A percentile compares a stretch with the other conserved stretches of the same genome.
Conservation (phyloP, 352 stramenopile genomes). For the Phytopythium litorale region DNA sequence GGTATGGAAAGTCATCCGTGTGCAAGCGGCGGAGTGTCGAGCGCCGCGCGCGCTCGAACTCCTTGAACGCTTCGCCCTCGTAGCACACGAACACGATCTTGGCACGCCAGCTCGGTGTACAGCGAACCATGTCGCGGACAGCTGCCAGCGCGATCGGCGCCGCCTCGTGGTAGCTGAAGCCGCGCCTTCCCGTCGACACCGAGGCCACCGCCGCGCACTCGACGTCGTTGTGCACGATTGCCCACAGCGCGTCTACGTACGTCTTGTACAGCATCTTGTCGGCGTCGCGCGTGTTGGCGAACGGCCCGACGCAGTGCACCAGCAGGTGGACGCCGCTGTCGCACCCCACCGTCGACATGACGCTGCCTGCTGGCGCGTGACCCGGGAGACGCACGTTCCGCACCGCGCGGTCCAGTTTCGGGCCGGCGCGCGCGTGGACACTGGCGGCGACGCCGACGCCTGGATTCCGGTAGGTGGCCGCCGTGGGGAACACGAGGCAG, state of each 20-base stretch:
- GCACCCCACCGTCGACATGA: constrained; percentile 47
- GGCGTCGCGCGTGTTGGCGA: neutral
- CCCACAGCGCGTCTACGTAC: constrained; percentile 43
- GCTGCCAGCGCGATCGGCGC: constrained; percentile 33
- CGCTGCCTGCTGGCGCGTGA: constrained; percentile 7
- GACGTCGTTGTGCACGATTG: constrained; percentile 26
- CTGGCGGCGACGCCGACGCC: constrained; percentile 32
- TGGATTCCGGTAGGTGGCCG: constrained; percentile 31
- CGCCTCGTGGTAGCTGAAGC: constrained; percentile 31
- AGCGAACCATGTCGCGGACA: constrained; percentile 40
- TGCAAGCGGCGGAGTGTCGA: constrained; percentile 15
- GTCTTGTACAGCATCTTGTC: constrained; percentile 38
- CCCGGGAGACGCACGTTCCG: constrained; percentile 8
- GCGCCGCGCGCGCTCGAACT: constrained; percentile 27
- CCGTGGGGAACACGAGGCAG: constrained; percentile 63
- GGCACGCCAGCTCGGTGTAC: constrained; percentile 23
- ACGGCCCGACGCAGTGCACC: constrained; percentile 54
- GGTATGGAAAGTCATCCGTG: constrained; percentile 9
- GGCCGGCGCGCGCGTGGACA: constrained; percentile 48
- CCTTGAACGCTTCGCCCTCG: constrained; percentile 25
- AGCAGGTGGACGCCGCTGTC: constrained; percentile 34
- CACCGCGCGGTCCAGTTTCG: constrained; percentile 14
- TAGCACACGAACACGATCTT: constrained; percentile 55
- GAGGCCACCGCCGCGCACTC: constrained; percentile 45
- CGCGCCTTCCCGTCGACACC: constrained; percentile 42